These are phyloP conservation scores for Cutaneotrichosporon dermatis DNA, from an alignment of 1,284 basidiomycete species.

Conservation along the genomic window DNA sequence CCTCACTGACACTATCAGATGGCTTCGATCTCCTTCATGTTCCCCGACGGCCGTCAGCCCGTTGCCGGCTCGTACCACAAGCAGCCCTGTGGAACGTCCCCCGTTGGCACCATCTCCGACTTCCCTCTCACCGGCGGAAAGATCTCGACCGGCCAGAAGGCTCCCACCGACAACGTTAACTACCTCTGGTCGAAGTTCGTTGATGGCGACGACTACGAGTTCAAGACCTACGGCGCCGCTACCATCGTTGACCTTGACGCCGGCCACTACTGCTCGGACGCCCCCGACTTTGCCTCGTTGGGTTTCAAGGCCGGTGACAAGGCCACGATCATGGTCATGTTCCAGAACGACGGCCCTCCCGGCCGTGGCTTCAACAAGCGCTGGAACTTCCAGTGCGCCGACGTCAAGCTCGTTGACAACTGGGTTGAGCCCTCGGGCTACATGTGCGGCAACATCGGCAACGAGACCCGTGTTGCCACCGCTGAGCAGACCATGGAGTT, in stretches of 20 bases:
- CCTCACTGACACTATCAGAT: background rate
- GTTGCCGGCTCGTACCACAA: constrained; percentile 2
- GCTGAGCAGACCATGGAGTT: background rate
- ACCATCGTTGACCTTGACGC: constrained; percentile 22
- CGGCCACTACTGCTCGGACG: constrained; percentile 32
- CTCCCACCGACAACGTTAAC: constrained; percentile 67
- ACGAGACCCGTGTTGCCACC: background rate
- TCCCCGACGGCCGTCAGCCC: background rate
- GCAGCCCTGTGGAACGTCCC: constrained; percentile 6
- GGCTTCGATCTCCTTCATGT: background rate
- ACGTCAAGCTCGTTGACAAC: constrained; percentile 28
- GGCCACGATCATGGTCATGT: constrained; percentile 31
- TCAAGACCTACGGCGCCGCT: constrained; percentile 25
- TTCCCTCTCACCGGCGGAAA: constrained; percentile 15
- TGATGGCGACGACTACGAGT: constrained; percentile 14
- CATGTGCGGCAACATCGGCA: constrained; percentile 11
- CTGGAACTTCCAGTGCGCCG: constrained; percentile 31
- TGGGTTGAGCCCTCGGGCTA: constrained; percentile 2
- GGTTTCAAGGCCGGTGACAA: constrained; percentile 28
- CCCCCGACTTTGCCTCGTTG: constrained; percentile 30
- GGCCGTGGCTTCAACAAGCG: constrained; percentile 12
- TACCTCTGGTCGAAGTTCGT: constrained; percentile 54
- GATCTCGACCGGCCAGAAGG: constrained; percentile 43
- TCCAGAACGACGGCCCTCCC: constrained; percentile 20
- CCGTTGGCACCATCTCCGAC: constrained; percentile 2